Base-by-base conservation (phyloP, 2,329 filamentous ascomycete species). In the Hypomyces perniciosus region DNA sequence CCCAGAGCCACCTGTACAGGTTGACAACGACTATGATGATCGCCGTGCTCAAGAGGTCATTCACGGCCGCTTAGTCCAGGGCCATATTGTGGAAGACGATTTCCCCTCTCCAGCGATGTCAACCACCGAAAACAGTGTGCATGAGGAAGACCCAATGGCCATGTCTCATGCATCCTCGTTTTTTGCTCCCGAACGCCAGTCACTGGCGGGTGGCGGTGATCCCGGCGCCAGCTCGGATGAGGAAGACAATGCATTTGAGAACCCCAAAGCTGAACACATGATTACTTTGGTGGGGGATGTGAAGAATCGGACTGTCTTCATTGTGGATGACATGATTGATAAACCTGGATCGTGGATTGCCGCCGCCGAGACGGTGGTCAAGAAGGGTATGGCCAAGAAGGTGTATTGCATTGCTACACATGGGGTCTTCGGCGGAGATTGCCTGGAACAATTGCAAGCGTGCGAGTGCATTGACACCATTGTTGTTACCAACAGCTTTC, bases 241-340 rank as follows among this genome's bases (percentile, higher is more conserved):
- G 55, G 93, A 97, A 68, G 93, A 99, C 62, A 90, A 95, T 59
- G 84, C 85, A n/a, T 81, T 92, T 47, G 81, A 86, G 61, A 84
- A 92, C 59, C 83, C 86, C 8, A 84, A 86, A 54, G 77, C 92
- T 26, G 93, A 99, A 72, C 90, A 91, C 64, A 96, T 92, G 75
- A 95, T 99, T 61, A 99, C 93, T 0, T 77, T 99, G n/a, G 93
- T 99, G 10, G 93, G 93, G 54, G 89, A 97, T 62, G 93, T 99
- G 54, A 86, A 84, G 64, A 84, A 89, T 65, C 83, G 89, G 52
- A 85, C 89, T 0, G 93, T 97, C 48, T 86, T 99, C 65, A 90
- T 99, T 54, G 88, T 99, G 45, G 93, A 99, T 67, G 93, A 99
- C 67, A 97, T 99, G 88, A 96, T 99, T 63, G 93, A 99, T 72